Percentiles rank a stretch among this genome's conserved stretches.
phyloP scores from a whole-genome alignment of 805 yeast species.

The Ogataea paraovalis region DNA sequence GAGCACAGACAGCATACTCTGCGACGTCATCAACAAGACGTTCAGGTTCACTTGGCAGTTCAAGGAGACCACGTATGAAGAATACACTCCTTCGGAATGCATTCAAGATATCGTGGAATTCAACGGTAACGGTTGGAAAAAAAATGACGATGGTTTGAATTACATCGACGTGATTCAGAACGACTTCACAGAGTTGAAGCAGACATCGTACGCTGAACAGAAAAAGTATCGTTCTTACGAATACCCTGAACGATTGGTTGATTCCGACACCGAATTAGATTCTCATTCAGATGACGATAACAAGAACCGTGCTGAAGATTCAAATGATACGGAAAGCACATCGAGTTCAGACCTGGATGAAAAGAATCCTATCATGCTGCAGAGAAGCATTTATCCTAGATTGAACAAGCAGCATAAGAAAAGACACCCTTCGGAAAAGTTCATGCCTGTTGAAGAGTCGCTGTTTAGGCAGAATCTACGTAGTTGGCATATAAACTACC shows the following conservation, averaged over 20 bases:
- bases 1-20: constrained; percentile 6
- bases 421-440: constrained; percentile 2
- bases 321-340: not conserved
- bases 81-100: constrained; percentile 65
- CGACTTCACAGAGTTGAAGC: constrained; percentile 8
- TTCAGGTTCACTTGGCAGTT: constrained; percentile 32
- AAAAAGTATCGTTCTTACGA: not conserved
- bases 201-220: constrained; percentile 2
- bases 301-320: not conserved
- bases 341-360: not conserved
- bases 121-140: constrained; percentile 68
- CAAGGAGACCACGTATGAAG: constrained; percentile 26
- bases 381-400: not conserved
- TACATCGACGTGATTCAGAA: constrained; percentile 34
- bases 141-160: constrained; percentile 41
- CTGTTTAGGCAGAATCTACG: constrained; percentile 33
- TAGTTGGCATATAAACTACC: constrained; percentile 36
- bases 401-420: not conserved
- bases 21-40: constrained; percentile 26
- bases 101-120: constrained; percentile 64
- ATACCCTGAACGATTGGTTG: not conserved
- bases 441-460: constrained; percentile 28
- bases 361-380: not conserved
- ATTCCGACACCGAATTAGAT: not conserved
- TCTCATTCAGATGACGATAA: not conserved